Evolutionary conservation across 2,329 filamentous ascomycete species (phyloP).

Genomic region (Cercospora sojina): DNA sequence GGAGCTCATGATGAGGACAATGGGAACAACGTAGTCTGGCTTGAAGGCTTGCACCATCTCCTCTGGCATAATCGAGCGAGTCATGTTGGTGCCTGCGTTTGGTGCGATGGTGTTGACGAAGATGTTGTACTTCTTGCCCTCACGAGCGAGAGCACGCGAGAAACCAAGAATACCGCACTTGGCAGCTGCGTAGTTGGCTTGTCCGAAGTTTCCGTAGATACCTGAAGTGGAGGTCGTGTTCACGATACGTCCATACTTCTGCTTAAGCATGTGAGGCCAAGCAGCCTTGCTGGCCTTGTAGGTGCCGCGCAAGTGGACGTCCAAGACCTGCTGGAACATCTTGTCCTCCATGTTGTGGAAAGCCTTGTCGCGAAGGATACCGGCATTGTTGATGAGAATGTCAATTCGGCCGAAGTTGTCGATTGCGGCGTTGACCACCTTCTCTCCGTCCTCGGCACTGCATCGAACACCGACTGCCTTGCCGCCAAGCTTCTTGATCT

Average conservation of each 20-base stretch:
- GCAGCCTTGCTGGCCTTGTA: constrained; percentile 97
- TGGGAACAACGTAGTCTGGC: constrained; percentile 94
- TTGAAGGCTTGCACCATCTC: constrained; percentile 99
- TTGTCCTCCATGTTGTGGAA: constrained; percentile 97
- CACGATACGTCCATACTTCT: constrained; percentile 95
- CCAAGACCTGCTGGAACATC: constrained; percentile 87
- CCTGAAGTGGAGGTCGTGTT: constrained; percentile 97
- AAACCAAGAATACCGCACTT: constrained; percentile 82
- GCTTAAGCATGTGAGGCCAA: constrained; percentile 96
- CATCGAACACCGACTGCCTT: constrained; percentile 92
- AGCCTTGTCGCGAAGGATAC: constrained; percentile 95
- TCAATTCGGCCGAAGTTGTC: constrained; percentile 92
- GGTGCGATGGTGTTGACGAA: constrained; percentile 97
- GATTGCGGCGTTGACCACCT: constrained; percentile 87
- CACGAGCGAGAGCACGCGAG: constrained; percentile 85
- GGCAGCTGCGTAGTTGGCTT: constrained; percentile 88
- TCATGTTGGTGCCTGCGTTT: constrained; percentile 96
- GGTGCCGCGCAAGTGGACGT: constrained; percentile 89
- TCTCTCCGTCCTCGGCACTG: constrained; percentile 87
- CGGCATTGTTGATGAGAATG: constrained; percentile 95
- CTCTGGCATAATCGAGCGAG: constrained; percentile 87
- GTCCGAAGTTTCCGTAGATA: constrained; percentile 98
- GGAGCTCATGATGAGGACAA: constrained; percentile 81
- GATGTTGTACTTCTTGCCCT: constrained; percentile 97
- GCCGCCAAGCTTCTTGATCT: constrained; percentile 87